These are phyloP conservation scores for Pelargonium cotyledonis DNA, from an alignment of 441 rosid species.

Conservation along the genomic window DNA sequence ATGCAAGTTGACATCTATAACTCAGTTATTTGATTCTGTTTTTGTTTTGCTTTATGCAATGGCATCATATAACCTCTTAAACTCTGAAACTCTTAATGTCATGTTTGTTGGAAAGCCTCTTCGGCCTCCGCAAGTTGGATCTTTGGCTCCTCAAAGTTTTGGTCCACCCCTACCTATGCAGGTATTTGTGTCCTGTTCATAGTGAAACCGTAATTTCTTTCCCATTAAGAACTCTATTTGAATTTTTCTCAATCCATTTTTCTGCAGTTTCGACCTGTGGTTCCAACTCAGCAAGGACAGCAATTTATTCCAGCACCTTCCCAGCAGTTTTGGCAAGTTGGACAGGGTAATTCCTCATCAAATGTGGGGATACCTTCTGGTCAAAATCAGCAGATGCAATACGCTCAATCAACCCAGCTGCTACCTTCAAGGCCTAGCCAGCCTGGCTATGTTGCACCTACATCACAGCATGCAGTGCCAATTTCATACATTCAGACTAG, in stretches of 20 bases:
- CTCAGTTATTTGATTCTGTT: background rate
- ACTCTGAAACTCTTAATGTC: conserved; percentile 7
- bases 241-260: conserved; percentile 14
- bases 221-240: background rate
- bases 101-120: conserved; percentile 22
- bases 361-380: conserved; percentile 45
- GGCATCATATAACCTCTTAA: background rate
- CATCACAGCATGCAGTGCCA: conserved; percentile 58
- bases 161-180: conserved; percentile 22
- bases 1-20: background rate
- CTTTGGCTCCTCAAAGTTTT: conserved; percentile 31
- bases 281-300: conserved; percentile 61
- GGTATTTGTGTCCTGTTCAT: conserved; percentile 16
- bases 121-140: conserved; percentile 33
- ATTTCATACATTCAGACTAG: conserved; percentile 47
- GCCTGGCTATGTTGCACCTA: conserved; percentile 52
- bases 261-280: conserved; percentile 65
- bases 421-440: conserved; percentile 67
- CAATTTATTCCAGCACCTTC: conserved; percentile 51
- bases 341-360: conserved; percentile 49
- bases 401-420: conserved; percentile 65
- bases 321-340: conserved; percentile 68
- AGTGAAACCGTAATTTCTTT: conserved; percentile 12
- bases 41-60: background rate
- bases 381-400: conserved; percentile 58